Percentiles rank a stretch among this genome's conserved stretches.
These are phyloP conservation scores for Daldinia caldariorum DNA, from an alignment of 495 filamentous ascomycete species.

Conservation along the genomic window DNA sequence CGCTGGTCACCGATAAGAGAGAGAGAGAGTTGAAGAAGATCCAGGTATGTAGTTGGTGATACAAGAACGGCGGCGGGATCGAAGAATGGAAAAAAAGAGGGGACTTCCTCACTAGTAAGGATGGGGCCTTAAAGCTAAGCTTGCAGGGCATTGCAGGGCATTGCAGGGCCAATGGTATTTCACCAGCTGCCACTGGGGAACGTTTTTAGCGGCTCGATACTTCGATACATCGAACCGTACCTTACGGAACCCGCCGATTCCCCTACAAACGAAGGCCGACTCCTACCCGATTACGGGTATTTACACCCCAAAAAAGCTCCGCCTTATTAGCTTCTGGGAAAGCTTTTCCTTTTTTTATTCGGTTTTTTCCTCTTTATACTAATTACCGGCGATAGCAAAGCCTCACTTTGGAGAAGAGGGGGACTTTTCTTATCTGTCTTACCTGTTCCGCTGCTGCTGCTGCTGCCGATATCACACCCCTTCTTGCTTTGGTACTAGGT, in stretches of 20 bases:
- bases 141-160: neutral
- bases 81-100: constrained; percentile 16
- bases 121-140: constrained; percentile 17
- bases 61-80: constrained; percentile 10
- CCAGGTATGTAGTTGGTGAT: neutral
- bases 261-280: constrained; percentile 27
- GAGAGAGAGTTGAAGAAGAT: neutral
- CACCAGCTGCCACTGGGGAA: neutral
- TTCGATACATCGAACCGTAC: constrained; percentile 26
- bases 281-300: constrained; percentile 37
- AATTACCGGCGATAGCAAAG: neutral
- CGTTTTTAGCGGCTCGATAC: constrained; percentile 28
- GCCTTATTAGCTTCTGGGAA: neutral
- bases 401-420: too few species aligned
- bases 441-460: too few species aligned
- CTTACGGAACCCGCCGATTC: constrained; percentile 41
- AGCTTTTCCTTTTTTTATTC: neutral
- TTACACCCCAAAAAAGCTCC: neutral
- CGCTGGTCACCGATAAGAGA: constrained; percentile 34
- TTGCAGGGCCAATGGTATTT: neutral
- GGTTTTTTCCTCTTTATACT: neutral
- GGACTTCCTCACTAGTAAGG: constrained; percentile 37
- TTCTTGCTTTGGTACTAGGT: neutral
- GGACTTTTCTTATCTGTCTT: neutral
- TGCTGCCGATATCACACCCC: neutral